phyloP scores from a whole-genome alignment of 1,284 basidiomycete genomes.

The Nidula niveotomentosa region DNA sequence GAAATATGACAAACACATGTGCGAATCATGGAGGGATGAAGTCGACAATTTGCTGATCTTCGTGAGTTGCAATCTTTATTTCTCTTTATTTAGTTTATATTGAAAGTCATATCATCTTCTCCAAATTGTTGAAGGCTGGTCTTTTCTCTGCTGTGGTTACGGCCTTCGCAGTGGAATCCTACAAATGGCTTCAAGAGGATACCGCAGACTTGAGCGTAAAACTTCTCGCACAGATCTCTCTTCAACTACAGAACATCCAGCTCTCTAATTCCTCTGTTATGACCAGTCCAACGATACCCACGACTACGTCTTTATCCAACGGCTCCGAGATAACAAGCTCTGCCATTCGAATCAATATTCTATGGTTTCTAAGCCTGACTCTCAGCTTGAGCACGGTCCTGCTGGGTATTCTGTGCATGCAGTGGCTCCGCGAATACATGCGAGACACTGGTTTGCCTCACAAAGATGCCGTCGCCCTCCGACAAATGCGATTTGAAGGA shows the following conservation, averaged over 20 bases:
- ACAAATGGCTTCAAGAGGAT: neutral
- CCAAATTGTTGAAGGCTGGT: neutral
- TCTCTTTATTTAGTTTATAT: neutral
- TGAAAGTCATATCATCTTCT: neutral
- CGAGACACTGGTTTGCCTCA: neutral
- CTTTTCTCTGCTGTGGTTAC: slow-evolving; percentile 2
- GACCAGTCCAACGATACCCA: neutral
- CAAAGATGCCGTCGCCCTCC: slow-evolving; percentile 1
- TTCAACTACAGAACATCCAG: neutral
- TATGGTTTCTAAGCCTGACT: slow-evolving; percentile 1
- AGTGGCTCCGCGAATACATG: neutral
- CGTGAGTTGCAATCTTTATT: neutral
- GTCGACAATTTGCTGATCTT: neutral
- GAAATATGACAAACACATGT: slow-evolving; percentile 1
- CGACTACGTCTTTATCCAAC: neutral
- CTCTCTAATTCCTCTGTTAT: neutral
- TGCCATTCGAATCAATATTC: neutral
- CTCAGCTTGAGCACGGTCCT: neutral
- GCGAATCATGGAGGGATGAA: neutral
- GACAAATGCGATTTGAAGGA: slow-evolving; percentile 1
- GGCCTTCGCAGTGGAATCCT: slow-evolving; percentile 1
- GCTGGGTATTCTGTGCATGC: slow-evolving; percentile 1
- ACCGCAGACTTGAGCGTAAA: neutral
- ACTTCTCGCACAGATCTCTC: neutral
- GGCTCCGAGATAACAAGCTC: neutral